phyloP scores from a whole-genome alignment of 164 flowering plant species.

The Stephania cephalantha region DNA sequence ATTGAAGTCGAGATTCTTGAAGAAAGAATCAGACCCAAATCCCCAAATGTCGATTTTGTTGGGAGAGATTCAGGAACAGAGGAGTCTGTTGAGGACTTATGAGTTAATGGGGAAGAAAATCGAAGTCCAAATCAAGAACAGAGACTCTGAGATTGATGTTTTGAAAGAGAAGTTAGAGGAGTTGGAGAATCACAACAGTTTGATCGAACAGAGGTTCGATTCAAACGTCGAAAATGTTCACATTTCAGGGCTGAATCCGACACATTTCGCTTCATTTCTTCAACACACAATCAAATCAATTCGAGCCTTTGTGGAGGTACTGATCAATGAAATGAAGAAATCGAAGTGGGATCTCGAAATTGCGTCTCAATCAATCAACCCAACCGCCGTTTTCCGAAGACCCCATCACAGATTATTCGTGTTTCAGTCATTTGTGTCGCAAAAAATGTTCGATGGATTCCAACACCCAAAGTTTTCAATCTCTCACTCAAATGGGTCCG shows the following conservation, averaged over 20 bases:
- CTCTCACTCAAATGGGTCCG: slow-evolving; percentile 12
- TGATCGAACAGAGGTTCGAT: slow-evolving; percentile 42
- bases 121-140: slow-evolving; percentile 37
- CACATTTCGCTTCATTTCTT: slow-evolving; percentile 37
- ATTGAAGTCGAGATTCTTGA: slow-evolving; percentile 53
- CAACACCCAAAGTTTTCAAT: slow-evolving; percentile 34
- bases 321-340: slow-evolving; percentile 45
- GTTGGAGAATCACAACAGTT: slow-evolving; percentile 31
- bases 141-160: slow-evolving; percentile 29
- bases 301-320: slow-evolving; percentile 35
- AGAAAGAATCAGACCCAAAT: slow-evolving; percentile 55
- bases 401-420: slow-evolving; percentile 43
- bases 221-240: slow-evolving; percentile 40
- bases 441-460: slow-evolving; percentile 57
- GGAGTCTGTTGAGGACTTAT: slow-evolving; percentile 61
- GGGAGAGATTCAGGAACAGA: slow-evolving; percentile 83
- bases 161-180: slow-evolving; percentile 39
- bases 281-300: slow-evolving; percentile 35
- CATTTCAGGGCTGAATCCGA: slow-evolving; percentile 35
- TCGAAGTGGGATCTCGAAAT: slow-evolving; percentile 56
- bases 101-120: slow-evolving; percentile 63
- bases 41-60: slow-evolving; percentile 63
- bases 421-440: slow-evolving; percentile 55
- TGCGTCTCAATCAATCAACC: slow-evolving; percentile 42
- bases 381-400: slow-evolving; percentile 28